Conservation (phyloP, 106 monocot species). For the Platanthera guangdongensis region DNA sequence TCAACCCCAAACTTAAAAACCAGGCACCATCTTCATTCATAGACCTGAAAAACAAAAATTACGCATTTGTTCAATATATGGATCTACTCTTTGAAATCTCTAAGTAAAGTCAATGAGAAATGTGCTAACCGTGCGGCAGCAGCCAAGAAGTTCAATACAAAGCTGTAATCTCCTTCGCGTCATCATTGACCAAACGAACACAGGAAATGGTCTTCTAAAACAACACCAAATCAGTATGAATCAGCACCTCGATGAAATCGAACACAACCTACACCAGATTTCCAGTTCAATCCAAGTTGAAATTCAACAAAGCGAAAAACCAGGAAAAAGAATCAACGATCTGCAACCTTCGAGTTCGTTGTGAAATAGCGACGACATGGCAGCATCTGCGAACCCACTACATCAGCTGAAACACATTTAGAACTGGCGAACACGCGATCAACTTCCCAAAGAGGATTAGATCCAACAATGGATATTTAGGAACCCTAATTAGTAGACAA, state of each 20-base stretch:
- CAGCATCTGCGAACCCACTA: not conserved
- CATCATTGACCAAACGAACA: not conserved
- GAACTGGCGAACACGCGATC: not conserved
- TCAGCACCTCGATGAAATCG: not conserved
- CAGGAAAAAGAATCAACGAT: not conserved
- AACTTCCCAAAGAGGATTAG: not conserved
- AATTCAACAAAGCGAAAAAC: not conserved
- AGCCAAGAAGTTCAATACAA: not conserved
- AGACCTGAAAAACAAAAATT: not conserved
- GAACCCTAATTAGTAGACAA: not conserved
- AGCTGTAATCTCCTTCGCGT: not conserved
- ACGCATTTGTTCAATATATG: not conserved
- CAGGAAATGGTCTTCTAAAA: slow-evolving; percentile 3
- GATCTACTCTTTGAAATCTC: not conserved
- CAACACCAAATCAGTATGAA: not conserved
- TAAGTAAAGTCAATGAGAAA: not conserved
- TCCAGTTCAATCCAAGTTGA: not conserved
- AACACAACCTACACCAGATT: not conserved
- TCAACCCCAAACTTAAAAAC: slow-evolving; percentile 1
- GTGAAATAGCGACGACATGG: not conserved
- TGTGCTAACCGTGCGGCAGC: not conserved
- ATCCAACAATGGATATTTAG: not conserved
- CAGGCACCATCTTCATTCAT: slow-evolving; percentile 15
- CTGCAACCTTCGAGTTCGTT: not conserved
- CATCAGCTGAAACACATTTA: not conserved